Base-by-base conservation (phyloP, 1,284 basidiomycete species). In the Schizophyllum amplum region DNA sequence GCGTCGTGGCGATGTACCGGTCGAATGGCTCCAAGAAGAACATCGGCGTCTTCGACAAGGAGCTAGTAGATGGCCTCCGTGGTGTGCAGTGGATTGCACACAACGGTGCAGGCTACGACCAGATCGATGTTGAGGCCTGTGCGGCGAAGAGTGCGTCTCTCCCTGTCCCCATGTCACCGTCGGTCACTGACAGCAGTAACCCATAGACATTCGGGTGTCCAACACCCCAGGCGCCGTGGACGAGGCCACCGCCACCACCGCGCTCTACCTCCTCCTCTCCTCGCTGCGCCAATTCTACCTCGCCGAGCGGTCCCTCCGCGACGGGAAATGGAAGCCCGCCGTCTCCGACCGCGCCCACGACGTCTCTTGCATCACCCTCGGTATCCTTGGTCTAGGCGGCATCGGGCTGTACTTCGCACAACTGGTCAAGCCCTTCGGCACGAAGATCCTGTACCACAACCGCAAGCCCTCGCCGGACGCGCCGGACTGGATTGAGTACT, bases 191-290 rank as follows among this genome's bases (percentile, higher is more conserved):
- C 24, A 21, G 13, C 13, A 9, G 15, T 11, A 9, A 3, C 47
- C n/a, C 47, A 21, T 61, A 92, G 91, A 90, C 11, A 93, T 96
- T 64, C 75, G 73, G 55, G 84, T 96, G n/a, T 92, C 91, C 15
- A 93, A 97, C 68, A 96, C 94, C 0, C 94, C 94, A 2, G 85
- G 86, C 17, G 92, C 92, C 2, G 94, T 96, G 53, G 90, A 97
- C 72, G 91, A 94, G 62, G 92, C 88, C 3, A 95, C 94, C 0
- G 94, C 94, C 1, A 95, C 93, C 1, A 92, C 91, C 0, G 93
- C 87, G 0, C 75, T 94, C 22, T 96, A 88, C 72, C 84, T 96
- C 55, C 73, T 93, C 63, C 81, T 96, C 63, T 90, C 92, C 21
- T 81, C 90, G n/a, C 69, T 94, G 51, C 85, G 94, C 27, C 85